Percentiles rank a stretch among this genome's conserved stretches.
These are phyloP conservation scores for Diphasiastrum complanatum DNA, from an alignment of 83 land plant genomes.

Conservation along the genomic window DNA sequence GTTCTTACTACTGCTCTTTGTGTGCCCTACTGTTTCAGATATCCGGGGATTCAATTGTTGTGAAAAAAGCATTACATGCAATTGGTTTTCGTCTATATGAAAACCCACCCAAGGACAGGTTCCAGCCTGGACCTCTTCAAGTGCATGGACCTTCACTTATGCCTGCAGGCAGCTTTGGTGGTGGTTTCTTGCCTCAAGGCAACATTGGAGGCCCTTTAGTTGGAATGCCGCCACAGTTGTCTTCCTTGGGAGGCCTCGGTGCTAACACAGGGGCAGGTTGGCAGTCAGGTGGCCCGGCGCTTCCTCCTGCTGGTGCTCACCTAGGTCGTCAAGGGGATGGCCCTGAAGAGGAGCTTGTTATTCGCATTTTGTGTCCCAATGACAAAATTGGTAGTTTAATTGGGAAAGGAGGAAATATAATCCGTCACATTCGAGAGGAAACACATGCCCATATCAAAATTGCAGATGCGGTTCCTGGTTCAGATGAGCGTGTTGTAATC, in stretches of 20 bases:
- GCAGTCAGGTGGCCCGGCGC: background rate
- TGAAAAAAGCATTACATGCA: conserved; percentile 54
- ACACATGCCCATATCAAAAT: conserved; percentile 62
- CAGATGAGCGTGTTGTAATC: conserved; percentile 62
- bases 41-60: conserved; percentile 43
- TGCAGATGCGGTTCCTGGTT: conserved; percentile 44
- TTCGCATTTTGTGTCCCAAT: conserved; percentile 61
- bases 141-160: background rate
- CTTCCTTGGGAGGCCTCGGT: conserved; percentile 3
- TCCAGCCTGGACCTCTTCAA: conserved; percentile 8
- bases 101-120: conserved; percentile 60
- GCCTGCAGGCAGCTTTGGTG: conserved; percentile 13
- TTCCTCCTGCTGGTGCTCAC: conserved; percentile 6
- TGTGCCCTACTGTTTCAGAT: conserved; percentile 30
- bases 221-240: conserved; percentile 11
- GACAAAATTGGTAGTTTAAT: conserved; percentile 69
- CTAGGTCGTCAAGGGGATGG: background rate
- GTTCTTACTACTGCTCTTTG: background rate
- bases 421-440: conserved; percentile 51
- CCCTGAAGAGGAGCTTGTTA: conserved; percentile 42
- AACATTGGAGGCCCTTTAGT: conserved; percentile 22
- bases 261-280: conserved; percentile 11
- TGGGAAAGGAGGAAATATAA: conserved; percentile 68
- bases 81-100: conserved; percentile 57
- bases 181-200: conserved; percentile 16